Evolutionary conservation across 2,329 filamentous ascomycete species (phyloP).

Genomic region (Esteya vermicola): DNA sequence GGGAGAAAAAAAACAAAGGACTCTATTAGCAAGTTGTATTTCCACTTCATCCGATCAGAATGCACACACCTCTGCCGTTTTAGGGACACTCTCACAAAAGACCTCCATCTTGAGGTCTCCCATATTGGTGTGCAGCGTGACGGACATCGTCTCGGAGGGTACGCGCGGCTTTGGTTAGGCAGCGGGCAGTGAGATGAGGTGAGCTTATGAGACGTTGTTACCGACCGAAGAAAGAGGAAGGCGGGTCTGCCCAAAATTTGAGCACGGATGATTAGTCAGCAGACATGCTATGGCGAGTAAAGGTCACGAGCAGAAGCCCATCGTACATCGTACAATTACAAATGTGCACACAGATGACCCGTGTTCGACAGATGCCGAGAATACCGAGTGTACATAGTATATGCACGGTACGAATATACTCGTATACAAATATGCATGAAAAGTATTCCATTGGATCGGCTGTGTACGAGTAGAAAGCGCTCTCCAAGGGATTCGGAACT

Average conservation of each 20-base stretch:
- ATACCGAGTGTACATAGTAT: too few relatives aligned
- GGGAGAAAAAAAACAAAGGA: background rate
- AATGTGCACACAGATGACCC: too few relatives aligned
- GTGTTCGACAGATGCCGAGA: too few relatives aligned
- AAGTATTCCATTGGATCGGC: too few relatives aligned
- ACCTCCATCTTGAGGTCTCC: slow-evolving; percentile 92
- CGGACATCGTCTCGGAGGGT: slow-evolving; percentile 33
- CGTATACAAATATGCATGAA: too few relatives aligned
- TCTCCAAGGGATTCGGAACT: too few relatives aligned
- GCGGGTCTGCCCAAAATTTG: background rate
- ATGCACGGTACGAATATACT: too few relatives aligned
- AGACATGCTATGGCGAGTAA: too few relatives aligned
- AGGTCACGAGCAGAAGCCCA: too few relatives aligned
- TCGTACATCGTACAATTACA: too few relatives aligned
- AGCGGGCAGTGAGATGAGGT: background rate
- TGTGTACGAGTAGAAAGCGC: too few relatives aligned
- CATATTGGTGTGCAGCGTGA: slow-evolving; percentile 70
- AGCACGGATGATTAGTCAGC: background rate
- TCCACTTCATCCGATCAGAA: background rate
- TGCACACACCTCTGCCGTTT: slow-evolving; percentile 61
- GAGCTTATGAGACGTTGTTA: background rate
- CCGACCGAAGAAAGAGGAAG: background rate
- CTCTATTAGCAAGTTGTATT: too few relatives aligned
- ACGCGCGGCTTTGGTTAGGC: background rate
- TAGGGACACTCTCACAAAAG: slow-evolving; percentile 89